phyloP scores from a whole-genome alignment of 164 flowering plant species.

The Houttuynia cordata region DNA sequence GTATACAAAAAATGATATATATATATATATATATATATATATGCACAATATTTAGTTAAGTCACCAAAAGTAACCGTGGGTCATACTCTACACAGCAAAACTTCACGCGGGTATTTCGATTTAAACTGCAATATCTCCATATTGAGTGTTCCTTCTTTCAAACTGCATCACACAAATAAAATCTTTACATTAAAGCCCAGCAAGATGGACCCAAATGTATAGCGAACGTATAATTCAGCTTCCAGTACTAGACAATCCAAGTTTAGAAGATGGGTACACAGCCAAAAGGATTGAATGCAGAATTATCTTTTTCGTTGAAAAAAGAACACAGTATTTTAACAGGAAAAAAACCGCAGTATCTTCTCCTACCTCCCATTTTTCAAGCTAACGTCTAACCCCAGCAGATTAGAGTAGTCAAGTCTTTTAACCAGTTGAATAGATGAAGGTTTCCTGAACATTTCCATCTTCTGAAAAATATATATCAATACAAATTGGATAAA shows the following conservation, averaged over 20 bases:
- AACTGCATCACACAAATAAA: constrained; percentile 25
- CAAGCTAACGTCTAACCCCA: constrained; percentile 66
- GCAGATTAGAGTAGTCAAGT: constrained; percentile 61
- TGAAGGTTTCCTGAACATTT: constrained; percentile 65
- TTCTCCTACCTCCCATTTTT: constrained; percentile 81
- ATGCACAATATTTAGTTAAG: neutral
- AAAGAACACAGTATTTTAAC: no score
- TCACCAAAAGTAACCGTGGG: neutral
- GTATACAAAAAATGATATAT: no score
- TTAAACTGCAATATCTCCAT: constrained; percentile 93
- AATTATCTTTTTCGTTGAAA: no score
- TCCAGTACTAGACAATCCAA: neutral
- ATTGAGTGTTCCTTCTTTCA: constrained; percentile 89
- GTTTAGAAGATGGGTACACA: no score
- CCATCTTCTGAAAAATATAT: constrained; percentile 58
- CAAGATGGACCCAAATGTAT: neutral
- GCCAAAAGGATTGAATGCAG: neutral
- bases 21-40: no score
- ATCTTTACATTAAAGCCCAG: neutral
- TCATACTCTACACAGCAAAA: constrained; percentile 90
- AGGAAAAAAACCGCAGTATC: no score
- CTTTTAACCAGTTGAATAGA: constrained; percentile 57
- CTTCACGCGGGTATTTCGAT: constrained; percentile 87
- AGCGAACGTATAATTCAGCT: neutral
- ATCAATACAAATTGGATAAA: constrained; percentile 1